Evolutionary conservation across 805 yeast genomes (phyloP).

Genomic region (Torulaspora franciscae): DNA sequence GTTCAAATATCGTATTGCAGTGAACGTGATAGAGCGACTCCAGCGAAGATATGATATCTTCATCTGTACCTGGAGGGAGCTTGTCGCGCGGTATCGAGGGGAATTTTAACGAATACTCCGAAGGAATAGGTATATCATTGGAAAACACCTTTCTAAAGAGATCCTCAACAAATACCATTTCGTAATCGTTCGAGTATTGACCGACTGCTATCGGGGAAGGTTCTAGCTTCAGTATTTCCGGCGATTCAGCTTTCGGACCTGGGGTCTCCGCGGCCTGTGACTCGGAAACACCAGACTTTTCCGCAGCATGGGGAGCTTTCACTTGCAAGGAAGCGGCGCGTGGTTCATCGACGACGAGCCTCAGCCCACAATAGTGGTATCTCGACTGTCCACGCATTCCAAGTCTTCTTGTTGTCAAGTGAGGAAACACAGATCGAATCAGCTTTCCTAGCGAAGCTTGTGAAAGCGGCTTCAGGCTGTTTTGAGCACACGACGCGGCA

Average conservation of each 20-base stretch:
- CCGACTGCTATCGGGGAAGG: slow-evolving; percentile 6
- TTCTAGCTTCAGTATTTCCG: slow-evolving; percentile 4
- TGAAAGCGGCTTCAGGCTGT: slow-evolving; percentile 53
- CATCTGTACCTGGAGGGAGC: slow-evolving; percentile 44
- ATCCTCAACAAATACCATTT: slow-evolving; percentile 11
- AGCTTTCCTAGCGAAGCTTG: slow-evolving; percentile 79
- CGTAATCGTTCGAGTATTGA: slow-evolving; percentile 9
- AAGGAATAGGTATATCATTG: slow-evolving; percentile 25
- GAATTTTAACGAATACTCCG: slow-evolving; percentile 36
- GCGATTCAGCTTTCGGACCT: slow-evolving; percentile 1
- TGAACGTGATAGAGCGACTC: slow-evolving; percentile 58
- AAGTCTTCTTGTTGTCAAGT: slow-evolving; percentile 65
- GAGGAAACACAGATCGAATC: slow-evolving; percentile 60
- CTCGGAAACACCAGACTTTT: neutral
- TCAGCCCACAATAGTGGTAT: slow-evolving; percentile 81
- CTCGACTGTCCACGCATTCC: slow-evolving; percentile 80
- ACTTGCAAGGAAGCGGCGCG: neutral
- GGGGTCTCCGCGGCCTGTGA: neutral
- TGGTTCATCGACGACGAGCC: slow-evolving; percentile 23
- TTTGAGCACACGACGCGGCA: slow-evolving; percentile 51
- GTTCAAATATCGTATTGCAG: slow-evolving; percentile 59
- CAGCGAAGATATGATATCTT: slow-evolving; percentile 57
- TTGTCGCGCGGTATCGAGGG: slow-evolving; percentile 33
- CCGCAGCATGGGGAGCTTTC: neutral
- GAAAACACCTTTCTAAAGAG: slow-evolving; percentile 29